Percentiles rank a stretch among this genome's conserved stretches.
Conservation (phyloP, 192 early-diverging fungal genomes). For the Anaeromyces robustus region DNA sequence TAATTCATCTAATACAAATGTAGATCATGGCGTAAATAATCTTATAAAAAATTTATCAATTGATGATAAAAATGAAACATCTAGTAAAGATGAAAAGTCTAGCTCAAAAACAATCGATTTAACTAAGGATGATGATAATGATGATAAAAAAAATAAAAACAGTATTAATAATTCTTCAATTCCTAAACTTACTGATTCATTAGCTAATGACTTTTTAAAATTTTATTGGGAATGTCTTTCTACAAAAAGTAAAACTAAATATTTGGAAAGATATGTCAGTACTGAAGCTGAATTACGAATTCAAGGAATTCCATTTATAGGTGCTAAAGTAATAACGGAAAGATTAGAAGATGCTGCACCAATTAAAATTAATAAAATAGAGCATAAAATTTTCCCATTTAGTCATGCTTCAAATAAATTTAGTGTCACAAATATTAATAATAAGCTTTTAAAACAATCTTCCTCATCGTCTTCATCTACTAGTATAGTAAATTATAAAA, state of each 20-base stretch:
- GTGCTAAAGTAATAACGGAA: background rate
- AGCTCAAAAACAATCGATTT: too few relatives aligned
- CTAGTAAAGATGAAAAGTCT: background rate
- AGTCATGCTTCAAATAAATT: background rate
- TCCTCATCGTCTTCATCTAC: background rate
- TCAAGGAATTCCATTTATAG: background rate
- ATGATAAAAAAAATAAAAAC: too few relatives aligned
- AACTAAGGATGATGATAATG: too few relatives aligned
- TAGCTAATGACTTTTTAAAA: background rate
- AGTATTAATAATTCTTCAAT: background rate
- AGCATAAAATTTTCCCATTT: background rate
- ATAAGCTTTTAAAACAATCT: background rate
- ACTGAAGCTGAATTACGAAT: background rate
- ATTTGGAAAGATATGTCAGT: background rate
- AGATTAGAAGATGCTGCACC: background rate
- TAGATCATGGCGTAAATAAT: background rate
- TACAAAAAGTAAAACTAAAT: background rate
- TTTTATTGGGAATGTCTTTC: background rate
- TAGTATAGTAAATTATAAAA: background rate
- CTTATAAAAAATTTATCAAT: background rate
- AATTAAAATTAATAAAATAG: background rate
- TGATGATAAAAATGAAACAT: background rate
- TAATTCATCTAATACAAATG: background rate
- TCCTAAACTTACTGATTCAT: background rate
- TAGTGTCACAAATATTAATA: background rate